Conservation (phyloP, 306 rosid genomes). For the Begonia loranthoides region DNA sequence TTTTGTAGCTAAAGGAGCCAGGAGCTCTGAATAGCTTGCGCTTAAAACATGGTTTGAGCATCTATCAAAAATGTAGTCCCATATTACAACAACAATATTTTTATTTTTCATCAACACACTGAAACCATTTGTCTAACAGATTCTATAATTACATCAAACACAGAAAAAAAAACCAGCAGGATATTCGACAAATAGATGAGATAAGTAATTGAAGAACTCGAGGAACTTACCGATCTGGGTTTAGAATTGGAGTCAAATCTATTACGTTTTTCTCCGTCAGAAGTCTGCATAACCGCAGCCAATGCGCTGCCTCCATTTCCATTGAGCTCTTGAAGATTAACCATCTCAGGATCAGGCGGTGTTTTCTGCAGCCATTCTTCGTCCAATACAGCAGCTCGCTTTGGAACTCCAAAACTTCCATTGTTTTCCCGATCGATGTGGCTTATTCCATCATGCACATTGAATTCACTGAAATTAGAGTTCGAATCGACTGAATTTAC, state of each 20-base stretch:
- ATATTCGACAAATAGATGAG: not conserved
- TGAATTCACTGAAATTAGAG: not conserved
- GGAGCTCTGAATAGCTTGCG: slow-evolving; percentile 55
- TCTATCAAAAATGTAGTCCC: slow-evolving; percentile 24
- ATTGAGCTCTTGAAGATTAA: slow-evolving; percentile 2
- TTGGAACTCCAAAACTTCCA: slow-evolving; percentile 1
- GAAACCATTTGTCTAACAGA: not conserved
- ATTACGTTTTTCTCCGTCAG: slow-evolving; percentile 6
- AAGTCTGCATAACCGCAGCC: slow-evolving; percentile 1
- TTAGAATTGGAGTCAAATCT: slow-evolving; percentile 7
- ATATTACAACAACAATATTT: slow-evolving; percentile 3
- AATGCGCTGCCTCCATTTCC: not conserved
- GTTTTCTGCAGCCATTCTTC: slow-evolving; percentile 15
- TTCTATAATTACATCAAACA: not conserved
- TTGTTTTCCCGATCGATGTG: slow-evolving; percentile 1
- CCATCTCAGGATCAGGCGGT: slow-evolving; percentile 22
- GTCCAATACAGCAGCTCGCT: slow-evolving; percentile 4
- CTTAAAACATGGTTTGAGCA: slow-evolving; percentile 33
- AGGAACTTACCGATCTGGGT: slow-evolving; percentile 27
- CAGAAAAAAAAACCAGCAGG: not conserved
- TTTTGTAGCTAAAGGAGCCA: slow-evolving; percentile 55
- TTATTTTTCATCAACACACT: too few relatives aligned
- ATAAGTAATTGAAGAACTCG: not conserved
- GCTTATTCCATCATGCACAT: not conserved
- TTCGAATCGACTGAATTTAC: not conserved